phyloP scores from a whole-genome alignment of 305 asterid genomes.

The Fraxinus xanthoxyloides region DNA sequence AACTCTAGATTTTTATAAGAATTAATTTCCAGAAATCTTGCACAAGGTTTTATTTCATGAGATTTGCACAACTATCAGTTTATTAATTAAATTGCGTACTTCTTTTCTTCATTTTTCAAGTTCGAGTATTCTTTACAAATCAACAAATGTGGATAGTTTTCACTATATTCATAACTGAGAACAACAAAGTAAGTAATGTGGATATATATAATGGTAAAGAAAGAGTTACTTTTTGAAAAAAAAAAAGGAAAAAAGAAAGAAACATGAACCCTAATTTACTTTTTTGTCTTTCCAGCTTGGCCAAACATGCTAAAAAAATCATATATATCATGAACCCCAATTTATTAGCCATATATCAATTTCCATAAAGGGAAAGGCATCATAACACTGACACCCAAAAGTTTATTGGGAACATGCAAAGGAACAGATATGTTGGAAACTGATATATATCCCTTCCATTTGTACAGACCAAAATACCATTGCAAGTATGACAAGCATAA shows the following conservation, averaged over 20 bases:
- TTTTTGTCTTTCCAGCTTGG: not conserved
- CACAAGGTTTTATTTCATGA: not conserved
- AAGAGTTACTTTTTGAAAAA: not conserved
- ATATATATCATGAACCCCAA: not conserved
- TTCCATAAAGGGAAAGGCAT: conserved; percentile 39
- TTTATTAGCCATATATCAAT: conserved; percentile 4
- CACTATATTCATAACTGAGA: not conserved
- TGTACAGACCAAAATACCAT: conserved; percentile 23
- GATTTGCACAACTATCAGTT: not conserved
- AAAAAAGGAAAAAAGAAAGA: no score
- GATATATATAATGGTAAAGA: no score
- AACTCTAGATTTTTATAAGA: not conserved
- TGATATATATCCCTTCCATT: conserved; percentile 13
- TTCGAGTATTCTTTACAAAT: not conserved
- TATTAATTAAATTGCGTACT: not conserved
- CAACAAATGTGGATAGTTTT: not conserved
- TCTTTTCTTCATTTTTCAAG: not conserved
- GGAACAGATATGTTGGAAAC: conserved; percentile 40
- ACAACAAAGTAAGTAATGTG: not conserved
- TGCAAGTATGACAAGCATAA: not conserved
- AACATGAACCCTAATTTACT: not conserved
- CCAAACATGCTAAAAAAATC: not conserved
- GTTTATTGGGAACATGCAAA: conserved; percentile 57
- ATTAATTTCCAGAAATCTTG: not conserved
- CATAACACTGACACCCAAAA: conserved; percentile 47